Evolutionary conservation across 2,329 filamentous ascomycete genomes (phyloP), one percentile per base, ranked within the genome.

Genomic region (Aspergillus vadensis): DNA sequence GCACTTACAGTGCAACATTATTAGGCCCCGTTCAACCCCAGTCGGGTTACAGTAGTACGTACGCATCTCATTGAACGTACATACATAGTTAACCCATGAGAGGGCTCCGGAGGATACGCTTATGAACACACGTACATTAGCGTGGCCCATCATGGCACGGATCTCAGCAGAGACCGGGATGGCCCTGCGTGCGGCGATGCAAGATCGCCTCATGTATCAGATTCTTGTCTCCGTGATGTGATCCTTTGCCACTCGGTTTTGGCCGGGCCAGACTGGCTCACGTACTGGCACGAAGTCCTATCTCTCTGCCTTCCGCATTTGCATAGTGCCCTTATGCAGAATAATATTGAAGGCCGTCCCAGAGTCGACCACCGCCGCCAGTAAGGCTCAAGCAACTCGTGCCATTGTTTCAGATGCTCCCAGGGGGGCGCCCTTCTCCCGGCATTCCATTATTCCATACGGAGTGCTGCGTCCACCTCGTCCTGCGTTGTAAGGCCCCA

Each of bases 201-300:
- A 55, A 55, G 53, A 55, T 55, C 53, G 21, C 53, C 53, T 55
- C 53, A 55, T 55, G 53, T 55, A 55, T 55, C 53, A 47, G 53
- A 55, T 55, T 55, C 47, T 27, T n/a, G 21, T 49, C 47, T 50
- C 25, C 47, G 17, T 50, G 47, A 27, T 32, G 47, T 30, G 47
- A 27, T 32, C 47, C 47, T 19, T 50, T 17, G 47, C 47, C 47
- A 50, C 47, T 50, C 47, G 47, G 47, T 50, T 32, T 41, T 55
- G 53, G 53, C 53, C 36, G 53, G 38, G 3, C 47, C 47, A 32
- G 25, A 4, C n/a, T 50, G 32, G 25, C 10, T 30, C 25, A 27
- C 10, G 9, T 10, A 27, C 47, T 5, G n/a, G 27, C 47, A 50
- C 27, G 47, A 50, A n/a, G 47, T 50, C 27, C 27, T 14, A 36